Percentiles rank a stretch among this genome's conserved stretches.
Conservation (phyloP, 768 basidiomycete species). For the Agrocybe praecox region DNA sequence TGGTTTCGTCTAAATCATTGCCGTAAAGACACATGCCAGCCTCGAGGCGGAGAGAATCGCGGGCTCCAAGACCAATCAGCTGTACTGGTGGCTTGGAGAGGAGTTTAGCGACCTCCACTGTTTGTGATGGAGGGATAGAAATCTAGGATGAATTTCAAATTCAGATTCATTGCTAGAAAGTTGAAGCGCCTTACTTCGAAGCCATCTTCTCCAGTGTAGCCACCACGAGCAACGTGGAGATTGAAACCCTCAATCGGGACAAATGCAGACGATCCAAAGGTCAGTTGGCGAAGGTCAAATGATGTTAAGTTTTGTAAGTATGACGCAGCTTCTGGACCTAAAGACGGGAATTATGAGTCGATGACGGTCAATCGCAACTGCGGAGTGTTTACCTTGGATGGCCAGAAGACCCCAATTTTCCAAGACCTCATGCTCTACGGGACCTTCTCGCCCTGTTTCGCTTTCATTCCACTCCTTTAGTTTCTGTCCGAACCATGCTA, state of each 20-base stretch:
- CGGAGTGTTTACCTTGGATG: constrained; percentile 68
- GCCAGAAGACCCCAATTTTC: constrained; percentile 89
- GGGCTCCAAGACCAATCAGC: constrained; percentile 87
- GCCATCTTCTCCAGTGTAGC: constrained; percentile 98
- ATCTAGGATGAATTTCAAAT: constrained; percentile 51
- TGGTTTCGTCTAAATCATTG: constrained; percentile 87
- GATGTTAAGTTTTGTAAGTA: constrained; percentile 79
- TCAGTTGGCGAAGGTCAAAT: constrained; percentile 71
- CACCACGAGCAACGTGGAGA: constrained; percentile 89
- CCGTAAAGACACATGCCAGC: constrained; percentile 98
- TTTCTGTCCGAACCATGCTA: constrained; percentile 72
- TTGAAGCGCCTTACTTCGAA: constrained; percentile 68
- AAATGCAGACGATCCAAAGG: constrained; percentile 85
- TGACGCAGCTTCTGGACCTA: constrained; percentile 81
- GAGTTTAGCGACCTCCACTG: constrained; percentile 72
- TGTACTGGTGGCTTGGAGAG: constrained; percentile 68
- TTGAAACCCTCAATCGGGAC: constrained; percentile 77
- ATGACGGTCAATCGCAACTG: background rate
- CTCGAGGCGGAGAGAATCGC: constrained; percentile 93
- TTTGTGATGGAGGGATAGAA: constrained; percentile 81
- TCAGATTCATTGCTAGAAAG: background rate
- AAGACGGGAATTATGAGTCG: background rate
- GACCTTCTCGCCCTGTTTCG: constrained; percentile 50
- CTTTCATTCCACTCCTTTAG: constrained; percentile 79
- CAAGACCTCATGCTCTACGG: constrained; percentile 80